Percentiles rank a stretch among this genome's conserved stretches.
phyloP scores from a whole-genome alignment of 208 protist species.

The Naegleria gruberi region DNA sequence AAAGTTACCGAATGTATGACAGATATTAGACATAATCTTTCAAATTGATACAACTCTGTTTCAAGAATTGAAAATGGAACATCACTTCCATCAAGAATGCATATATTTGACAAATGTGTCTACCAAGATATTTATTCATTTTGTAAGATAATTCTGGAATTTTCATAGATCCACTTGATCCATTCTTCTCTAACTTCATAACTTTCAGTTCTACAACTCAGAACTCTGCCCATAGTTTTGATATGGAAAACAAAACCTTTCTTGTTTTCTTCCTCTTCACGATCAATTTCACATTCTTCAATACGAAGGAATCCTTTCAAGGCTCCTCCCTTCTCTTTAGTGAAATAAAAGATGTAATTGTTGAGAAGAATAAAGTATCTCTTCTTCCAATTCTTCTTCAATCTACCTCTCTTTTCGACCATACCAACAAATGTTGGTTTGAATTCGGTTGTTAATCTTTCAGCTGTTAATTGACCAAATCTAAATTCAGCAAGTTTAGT shows the following conservation, averaged over 20 bases:
- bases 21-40: too few relatives aligned
- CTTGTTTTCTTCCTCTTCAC: not conserved
- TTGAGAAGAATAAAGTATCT: not conserved
- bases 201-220: not conserved
- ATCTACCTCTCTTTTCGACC: not conserved
- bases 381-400: slow-evolving; percentile 8
- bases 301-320: not conserved
- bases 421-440: not conserved
- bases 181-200: not conserved
- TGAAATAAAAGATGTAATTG: not conserved
- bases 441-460: not conserved
- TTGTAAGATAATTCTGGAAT: not conserved
- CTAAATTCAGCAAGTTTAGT: not conserved
- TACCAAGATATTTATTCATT: too few relatives aligned
- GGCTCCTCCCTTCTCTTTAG: not conserved
- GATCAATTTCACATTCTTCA: not conserved
- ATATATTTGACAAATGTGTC: too few relatives aligned
- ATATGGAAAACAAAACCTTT: not conserved
- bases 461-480: not conserved
- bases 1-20: too few relatives aligned
- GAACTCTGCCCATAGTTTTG: not conserved
- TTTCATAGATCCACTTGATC: not conserved
- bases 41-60: too few relatives aligned
- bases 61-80: too few relatives aligned
- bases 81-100: too few relatives aligned